A percentile compares a stretch with the other conserved stretches of the same genome.
phyloP scores from a whole-genome alignment of 106 monocot genomes.

The Acanthochlamys bracteata region DNA sequence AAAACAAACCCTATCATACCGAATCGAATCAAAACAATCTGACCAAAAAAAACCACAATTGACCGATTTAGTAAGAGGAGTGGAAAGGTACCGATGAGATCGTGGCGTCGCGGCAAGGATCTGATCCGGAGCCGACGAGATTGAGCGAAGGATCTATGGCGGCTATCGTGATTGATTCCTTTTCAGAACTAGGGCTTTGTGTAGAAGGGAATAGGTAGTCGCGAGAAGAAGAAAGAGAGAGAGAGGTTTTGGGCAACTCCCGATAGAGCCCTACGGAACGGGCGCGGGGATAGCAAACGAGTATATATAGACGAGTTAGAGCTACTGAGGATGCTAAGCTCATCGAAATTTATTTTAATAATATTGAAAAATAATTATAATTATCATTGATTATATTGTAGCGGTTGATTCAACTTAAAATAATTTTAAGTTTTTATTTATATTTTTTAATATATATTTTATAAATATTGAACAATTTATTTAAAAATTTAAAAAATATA shows the following conservation, averaged over 20 bases:
- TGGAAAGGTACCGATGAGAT: slow-evolving; percentile 1
- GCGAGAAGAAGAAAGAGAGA: neutral
- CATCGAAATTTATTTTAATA: too few relatives aligned
- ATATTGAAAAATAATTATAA: too few relatives aligned
- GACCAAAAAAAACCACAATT: neutral
- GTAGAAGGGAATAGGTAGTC: neutral
- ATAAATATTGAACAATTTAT: too few relatives aligned
- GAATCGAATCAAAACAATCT: neutral
- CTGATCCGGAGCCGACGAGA: neutral
- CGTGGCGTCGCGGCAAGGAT: neutral
- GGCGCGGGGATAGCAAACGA: neutral
- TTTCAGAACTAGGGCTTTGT: too few relatives aligned
- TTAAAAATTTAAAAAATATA: too few relatives aligned
- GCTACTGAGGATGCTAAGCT: neutral
- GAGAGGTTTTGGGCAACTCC: neutral
- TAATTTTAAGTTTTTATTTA: too few relatives aligned
- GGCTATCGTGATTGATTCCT: too few relatives aligned
- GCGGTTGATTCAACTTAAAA: too few relatives aligned
- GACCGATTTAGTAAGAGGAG: slow-evolving; percentile 6
- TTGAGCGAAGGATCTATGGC: neutral
- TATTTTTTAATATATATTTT: too few relatives aligned
- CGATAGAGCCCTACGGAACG: neutral
- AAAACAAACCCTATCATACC: neutral
- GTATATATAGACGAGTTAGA: neutral
- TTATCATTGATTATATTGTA: too few relatives aligned